Percentiles rank a stretch among this genome's conserved stretches.
These are phyloP conservation scores for Cercospora janseana DNA, from an alignment of 2,329 filamentous ascomycete genomes.

Conservation along the genomic window DNA sequence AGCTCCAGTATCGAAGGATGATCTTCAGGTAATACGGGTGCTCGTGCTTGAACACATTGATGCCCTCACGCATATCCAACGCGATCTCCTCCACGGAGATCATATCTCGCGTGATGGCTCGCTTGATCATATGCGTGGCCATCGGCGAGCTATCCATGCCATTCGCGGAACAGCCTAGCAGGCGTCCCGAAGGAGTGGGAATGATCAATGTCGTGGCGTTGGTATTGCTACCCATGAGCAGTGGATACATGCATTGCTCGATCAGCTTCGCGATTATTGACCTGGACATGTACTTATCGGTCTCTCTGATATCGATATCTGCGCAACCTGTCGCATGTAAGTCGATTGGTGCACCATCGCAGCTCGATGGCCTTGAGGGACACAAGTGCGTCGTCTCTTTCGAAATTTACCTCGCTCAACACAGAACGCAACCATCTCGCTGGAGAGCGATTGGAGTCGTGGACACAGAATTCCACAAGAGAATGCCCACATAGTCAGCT, in stretches of 20 bases:
- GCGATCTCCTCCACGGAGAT: conserved; percentile 1
- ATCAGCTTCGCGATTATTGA: not conserved
- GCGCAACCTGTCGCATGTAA: not conserved
- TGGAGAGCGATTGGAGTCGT: conserved; percentile 1
- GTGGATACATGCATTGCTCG: conserved; percentile 11
- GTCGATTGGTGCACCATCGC: not conserved
- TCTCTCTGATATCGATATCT: not conserved
- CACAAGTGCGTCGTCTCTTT: too few relatives aligned
- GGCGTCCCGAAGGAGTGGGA: conserved; percentile 8
- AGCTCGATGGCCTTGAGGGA: too few relatives aligned
- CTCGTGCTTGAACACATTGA: not conserved
- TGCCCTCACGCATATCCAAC: not conserved
- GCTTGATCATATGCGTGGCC: conserved; percentile 6
- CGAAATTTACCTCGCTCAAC: conserved; percentile 4
- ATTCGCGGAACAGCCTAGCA: conserved; percentile 1
- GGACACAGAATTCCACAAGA: conserved; percentile 5
- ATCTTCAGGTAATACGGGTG: conserved; percentile 5
- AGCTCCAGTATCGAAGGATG: conserved; percentile 4
- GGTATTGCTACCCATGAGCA: not conserved
- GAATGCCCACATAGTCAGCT: conserved; percentile 8
- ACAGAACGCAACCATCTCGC: conserved; percentile 6
- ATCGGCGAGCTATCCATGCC: not conserved
- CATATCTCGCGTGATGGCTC: conserved; percentile 10
- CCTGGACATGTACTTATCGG: not conserved
- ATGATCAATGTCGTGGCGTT: not conserved